These are phyloP conservation scores for Gautieria morchelliformis DNA, from an alignment of 768 basidiomycete genomes.

Conservation along the genomic window DNA sequence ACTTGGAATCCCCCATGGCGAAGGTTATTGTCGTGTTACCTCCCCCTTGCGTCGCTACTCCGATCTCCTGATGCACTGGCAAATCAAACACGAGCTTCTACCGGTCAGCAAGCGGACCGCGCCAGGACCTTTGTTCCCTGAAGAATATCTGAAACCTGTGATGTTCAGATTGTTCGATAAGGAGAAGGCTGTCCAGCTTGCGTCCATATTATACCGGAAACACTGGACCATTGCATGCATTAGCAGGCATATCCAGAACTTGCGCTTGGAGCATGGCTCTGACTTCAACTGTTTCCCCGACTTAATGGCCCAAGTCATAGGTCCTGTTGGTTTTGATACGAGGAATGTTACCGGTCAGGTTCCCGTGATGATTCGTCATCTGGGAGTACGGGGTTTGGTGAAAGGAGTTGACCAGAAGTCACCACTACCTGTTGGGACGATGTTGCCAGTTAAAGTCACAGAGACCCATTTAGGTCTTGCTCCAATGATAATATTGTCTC, in stretches of 20 bases:
- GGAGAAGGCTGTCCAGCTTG: conserved; percentile 26
- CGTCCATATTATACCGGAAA: conserved; percentile 21
- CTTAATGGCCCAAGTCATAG: conserved; percentile 12
- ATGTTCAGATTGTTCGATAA: conserved; percentile 26
- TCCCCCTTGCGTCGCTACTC: conserved; percentile 79
- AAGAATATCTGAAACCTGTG: conserved; percentile 36
- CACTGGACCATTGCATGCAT: conserved; percentile 36
- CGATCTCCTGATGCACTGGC: conserved; percentile 86
- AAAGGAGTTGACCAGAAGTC: conserved; percentile 18
- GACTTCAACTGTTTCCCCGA: conserved; percentile 11
- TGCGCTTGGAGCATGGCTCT: conserved; percentile 3
- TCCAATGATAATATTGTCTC: background rate
- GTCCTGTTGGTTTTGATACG: conserved; percentile 8
- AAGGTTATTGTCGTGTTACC: conserved; percentile 78
- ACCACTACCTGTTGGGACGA: background rate
- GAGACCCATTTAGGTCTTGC: conserved; percentile 21
- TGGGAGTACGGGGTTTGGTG: conserved; percentile 8
- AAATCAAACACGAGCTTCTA: conserved; percentile 68
- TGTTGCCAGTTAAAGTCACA: conserved; percentile 18
- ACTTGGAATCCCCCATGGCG: conserved; percentile 59
- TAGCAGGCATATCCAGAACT: conserved; percentile 27
- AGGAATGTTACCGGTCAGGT: conserved; percentile 18
- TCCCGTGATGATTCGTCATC: conserved; percentile 17
- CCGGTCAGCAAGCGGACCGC: conserved; percentile 19
- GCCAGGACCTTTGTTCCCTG: conserved; percentile 35